phyloP scores from a whole-genome alignment of 75 land plant genomes.

The Sequoiadendron giganteum region DNA sequence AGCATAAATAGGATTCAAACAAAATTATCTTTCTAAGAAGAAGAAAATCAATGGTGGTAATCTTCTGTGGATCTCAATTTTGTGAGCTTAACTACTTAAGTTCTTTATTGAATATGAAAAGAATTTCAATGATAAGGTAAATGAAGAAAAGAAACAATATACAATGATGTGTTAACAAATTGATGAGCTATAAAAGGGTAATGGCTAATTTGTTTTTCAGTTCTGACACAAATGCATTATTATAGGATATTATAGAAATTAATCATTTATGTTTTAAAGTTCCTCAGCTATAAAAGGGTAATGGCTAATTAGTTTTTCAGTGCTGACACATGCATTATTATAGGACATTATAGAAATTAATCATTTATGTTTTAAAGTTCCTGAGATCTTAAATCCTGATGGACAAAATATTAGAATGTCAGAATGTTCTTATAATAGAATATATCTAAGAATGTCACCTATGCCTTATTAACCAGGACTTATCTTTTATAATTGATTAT shows the following conservation, averaged over 20 bases:
- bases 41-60: not conserved
- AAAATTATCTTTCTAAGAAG: not conserved
- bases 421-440: not conserved
- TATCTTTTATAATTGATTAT: no score
- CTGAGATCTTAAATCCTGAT: not conserved
- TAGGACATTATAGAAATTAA: not conserved
- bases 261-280: not conserved
- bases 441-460: not conserved
- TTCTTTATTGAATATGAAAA: not conserved
- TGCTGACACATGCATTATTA: not conserved
- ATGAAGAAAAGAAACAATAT: not conserved
- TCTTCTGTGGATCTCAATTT: not conserved
- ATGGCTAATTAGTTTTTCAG: not conserved
- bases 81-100: not conserved
- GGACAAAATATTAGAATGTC: not conserved
- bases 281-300: not conserved
- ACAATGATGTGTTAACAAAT: not conserved
- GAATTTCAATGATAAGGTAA: not conserved
- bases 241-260: not conserved
- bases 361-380: not conserved
- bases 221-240: not conserved
- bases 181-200: not conserved
- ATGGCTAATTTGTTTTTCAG: not conserved
- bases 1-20: not conserved
- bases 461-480: no score